Percentiles rank a stretch among this genome's conserved stretches.
Evolutionary conservation across 352 stramenopile species (phyloP).

Genomic region (Phytopythium vexans): DNA sequence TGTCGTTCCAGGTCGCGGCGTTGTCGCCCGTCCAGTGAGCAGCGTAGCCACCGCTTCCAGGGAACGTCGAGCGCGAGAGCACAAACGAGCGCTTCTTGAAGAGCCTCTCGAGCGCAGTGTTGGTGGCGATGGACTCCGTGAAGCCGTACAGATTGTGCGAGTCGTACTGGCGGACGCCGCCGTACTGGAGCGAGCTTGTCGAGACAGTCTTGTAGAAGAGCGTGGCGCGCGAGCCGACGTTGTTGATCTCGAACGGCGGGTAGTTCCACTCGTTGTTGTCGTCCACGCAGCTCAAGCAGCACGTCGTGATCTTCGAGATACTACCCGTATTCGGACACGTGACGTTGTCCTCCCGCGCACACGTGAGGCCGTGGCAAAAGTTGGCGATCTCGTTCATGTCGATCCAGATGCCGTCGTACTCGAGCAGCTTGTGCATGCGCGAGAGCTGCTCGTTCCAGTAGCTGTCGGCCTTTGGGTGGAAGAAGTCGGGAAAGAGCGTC

Average conservation of each 20-base stretch:
- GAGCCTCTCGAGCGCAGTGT: constrained; percentile 43
- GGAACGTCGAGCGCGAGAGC: constrained; percentile 70
- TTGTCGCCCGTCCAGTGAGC: constrained; percentile 85
- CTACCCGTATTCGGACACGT: no score
- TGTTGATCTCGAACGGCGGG: constrained; percentile 60
- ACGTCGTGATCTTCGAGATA: no score
- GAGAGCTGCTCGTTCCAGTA: constrained; percentile 72
- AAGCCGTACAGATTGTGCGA: constrained; percentile 81
- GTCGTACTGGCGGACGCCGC: constrained; percentile 65
- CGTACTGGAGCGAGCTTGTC: constrained; percentile 50
- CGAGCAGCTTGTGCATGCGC: constrained; percentile 45
- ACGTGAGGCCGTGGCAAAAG: constrained; percentile 50
- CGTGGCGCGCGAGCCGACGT: constrained; percentile 25
- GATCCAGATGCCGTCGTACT: constrained; percentile 80
- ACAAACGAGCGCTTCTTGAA: constrained; percentile 62
- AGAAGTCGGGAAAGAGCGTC: constrained; percentile 81
- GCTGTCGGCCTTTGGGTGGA: constrained; percentile 51
- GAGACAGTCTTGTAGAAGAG: constrained; percentile 69
- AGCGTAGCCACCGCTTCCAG: constrained; percentile 47
- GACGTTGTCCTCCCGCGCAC: constrained; percentile 8
- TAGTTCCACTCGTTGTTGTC: constrained; percentile 53
- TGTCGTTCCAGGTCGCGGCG: constrained; percentile 70
- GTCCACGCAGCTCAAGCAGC: neutral
- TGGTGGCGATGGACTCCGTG: constrained; percentile 69
- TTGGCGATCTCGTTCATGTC: constrained; percentile 89